These are phyloP conservation scores for Taphrina sp. DNA, from an alignment of 1,139 yeast genomes.

Conservation along the genomic window DNA sequence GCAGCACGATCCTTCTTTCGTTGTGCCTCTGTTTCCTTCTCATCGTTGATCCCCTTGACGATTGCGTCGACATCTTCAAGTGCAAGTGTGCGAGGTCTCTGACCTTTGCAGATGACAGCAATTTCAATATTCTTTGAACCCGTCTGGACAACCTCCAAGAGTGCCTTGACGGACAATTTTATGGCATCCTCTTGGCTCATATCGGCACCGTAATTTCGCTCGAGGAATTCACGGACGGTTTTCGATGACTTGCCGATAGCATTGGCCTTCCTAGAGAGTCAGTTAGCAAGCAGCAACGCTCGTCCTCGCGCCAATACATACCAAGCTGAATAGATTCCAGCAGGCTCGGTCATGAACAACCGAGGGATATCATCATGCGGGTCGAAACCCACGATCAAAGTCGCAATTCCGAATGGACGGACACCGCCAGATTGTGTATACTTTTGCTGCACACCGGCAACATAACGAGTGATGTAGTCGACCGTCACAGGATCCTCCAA, in stretches of 20 bases:
- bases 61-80: slow-evolving; percentile 72
- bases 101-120: slow-evolving; percentile 75
- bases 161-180: slow-evolving; percentile 76
- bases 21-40: slow-evolving; percentile 86
- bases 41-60: slow-evolving; percentile 84
- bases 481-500: slow-evolving; percentile 91
- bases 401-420: slow-evolving; percentile 91
- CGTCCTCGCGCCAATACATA: not conserved
- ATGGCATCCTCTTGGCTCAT: slow-evolving; percentile 72
- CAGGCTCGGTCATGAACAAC: slow-evolving; percentile 93
- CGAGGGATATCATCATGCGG: slow-evolving; percentile 76
- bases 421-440: slow-evolving; percentile 99
- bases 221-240: slow-evolving; percentile 92
- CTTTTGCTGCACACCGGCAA: slow-evolving; percentile 95
- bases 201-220: slow-evolving; percentile 78
- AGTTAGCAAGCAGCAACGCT: not conserved
- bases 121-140: slow-evolving; percentile 96
- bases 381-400: slow-evolving; percentile 93
- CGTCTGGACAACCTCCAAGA: slow-evolving; percentile 94
- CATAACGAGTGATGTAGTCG: slow-evolving; percentile 87
- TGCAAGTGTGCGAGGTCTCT: slow-evolving; percentile 49
- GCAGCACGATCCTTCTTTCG: slow-evolving; percentile 56
- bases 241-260: slow-evolving; percentile 95
- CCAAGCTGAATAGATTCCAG: slow-evolving; percentile 99
- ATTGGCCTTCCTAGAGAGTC: slow-evolving; percentile 61